phyloP scores from a whole-genome alignment of 176 grass and related monocot species.

The Rhynchospora tenuis region DNA sequence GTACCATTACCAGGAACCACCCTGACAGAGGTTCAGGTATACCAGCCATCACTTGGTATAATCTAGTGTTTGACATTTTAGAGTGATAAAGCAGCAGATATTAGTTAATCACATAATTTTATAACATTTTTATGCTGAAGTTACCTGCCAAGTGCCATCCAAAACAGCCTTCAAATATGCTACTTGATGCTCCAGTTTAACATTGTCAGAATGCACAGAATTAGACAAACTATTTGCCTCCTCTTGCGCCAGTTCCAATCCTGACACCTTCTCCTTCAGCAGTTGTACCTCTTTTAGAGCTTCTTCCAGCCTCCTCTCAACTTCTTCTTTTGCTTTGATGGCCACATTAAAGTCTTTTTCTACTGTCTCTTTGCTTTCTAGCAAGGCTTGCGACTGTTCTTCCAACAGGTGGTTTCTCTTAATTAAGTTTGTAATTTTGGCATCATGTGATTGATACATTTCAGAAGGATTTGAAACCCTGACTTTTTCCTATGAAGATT shows the following conservation, averaged over 20 bases:
- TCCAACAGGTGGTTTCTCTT: conserved; percentile 57
- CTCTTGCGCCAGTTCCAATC: conserved; percentile 77
- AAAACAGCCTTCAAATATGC: conserved; percentile 82
- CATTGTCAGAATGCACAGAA: conserved; percentile 75
- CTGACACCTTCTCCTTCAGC: conserved; percentile 68
- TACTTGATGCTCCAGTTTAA: conserved; percentile 83
- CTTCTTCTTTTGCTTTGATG: conserved; percentile 55
- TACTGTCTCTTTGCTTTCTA: conserved; percentile 49
- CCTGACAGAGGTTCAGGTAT: not conserved
- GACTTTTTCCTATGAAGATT: conserved; percentile 15
- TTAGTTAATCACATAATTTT: not conserved
- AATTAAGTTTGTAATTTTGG: conserved; percentile 46
- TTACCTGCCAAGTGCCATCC: conserved; percentile 92
- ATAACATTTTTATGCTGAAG: not conserved
- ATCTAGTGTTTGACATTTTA: not conserved
- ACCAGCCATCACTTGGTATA: not conserved
- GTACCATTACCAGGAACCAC: not conserved
- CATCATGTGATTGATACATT: conserved; percentile 49
- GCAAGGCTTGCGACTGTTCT: conserved; percentile 40
- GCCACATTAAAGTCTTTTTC: conserved; percentile 67
- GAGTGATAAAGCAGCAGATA: not conserved
- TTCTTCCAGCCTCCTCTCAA: conserved; percentile 62
- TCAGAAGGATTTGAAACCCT: conserved; percentile 45
- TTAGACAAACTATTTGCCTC: conserved; percentile 79
- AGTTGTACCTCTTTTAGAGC: conserved; percentile 48